Conservation (phyloP, 1,284 basidiomycete genomes). For the Fomitiporia mediterranea region DNA sequence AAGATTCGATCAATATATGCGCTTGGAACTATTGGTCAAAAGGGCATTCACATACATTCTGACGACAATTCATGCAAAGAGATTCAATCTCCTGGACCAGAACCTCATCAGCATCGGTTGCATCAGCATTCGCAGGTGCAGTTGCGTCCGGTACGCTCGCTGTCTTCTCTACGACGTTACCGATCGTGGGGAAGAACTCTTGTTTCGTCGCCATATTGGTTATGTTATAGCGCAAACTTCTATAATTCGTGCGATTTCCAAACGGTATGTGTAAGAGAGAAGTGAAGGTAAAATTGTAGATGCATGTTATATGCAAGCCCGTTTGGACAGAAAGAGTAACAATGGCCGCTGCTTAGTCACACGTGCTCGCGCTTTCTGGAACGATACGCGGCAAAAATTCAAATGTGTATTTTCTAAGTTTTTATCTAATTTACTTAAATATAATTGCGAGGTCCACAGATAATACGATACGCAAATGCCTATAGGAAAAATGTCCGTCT, state of each 20-base stretch:
- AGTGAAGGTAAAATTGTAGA: no score
- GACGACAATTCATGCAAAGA: conserved; percentile 89
- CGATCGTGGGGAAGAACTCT: conserved; percentile 45
- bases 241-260: not conserved
- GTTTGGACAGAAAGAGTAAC: no score
- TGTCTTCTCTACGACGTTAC: conserved; percentile 39
- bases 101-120: conserved; percentile 47
- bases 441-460: not conserved
- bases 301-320: no score
- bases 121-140: not conserved
- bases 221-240: no score
- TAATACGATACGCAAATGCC: conserved; percentile 5
- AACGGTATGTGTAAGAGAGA: not conserved
- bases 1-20: conserved; percentile 13
- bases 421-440: no score
- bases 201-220: conserved; percentile 19
- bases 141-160: conserved; percentile 28
- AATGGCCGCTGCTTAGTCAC: conserved; percentile 6
- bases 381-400: not conserved
- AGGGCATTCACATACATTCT: conserved; percentile 58
- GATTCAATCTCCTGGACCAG: conserved; percentile 83
- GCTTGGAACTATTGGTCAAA: not conserved
- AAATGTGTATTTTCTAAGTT: no score
- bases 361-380: conserved; percentile 1
- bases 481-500: conserved; percentile 78